Percentiles rank a stretch among this genome's conserved stretches.
These are phyloP conservation scores for Auriculariales sp. DNA, from an alignment of 768 basidiomycete species.

Conservation along the genomic window DNA sequence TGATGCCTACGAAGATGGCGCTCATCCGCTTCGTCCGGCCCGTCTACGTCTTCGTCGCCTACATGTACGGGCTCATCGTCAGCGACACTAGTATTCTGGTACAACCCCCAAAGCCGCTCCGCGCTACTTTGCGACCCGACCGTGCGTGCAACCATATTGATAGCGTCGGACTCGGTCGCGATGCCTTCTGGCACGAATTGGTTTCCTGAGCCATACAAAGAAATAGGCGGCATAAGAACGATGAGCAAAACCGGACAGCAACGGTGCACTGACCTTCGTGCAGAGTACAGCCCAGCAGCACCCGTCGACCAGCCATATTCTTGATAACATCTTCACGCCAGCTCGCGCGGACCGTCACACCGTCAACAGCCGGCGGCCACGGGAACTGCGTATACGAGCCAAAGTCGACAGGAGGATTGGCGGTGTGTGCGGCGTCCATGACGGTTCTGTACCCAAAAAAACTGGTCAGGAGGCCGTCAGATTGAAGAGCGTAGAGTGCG, in stretches of 20 bases:
- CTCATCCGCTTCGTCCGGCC: no score
- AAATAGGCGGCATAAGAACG: no score
- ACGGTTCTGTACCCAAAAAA: no score
- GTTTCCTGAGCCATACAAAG: no score
- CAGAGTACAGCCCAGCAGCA: constrained; percentile 17
- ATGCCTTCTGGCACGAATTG: not conserved
- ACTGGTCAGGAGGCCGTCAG: constrained; percentile 22
- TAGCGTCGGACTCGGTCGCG: not conserved
- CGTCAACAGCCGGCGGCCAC: not conserved
- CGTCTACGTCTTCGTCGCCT: no score
- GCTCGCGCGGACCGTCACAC: not conserved
- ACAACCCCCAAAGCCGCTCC: not conserved
- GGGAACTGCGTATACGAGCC: not conserved
- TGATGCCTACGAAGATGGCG: no score
- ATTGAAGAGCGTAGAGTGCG: no score
- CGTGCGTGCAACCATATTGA: not conserved
- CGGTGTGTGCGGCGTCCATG: no score
- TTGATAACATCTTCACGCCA: not conserved
- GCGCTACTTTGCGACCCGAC: not conserved
- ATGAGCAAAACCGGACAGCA: no score
- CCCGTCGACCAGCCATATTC: not conserved
- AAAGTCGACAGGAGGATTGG: not conserved
- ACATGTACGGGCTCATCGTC: not conserved
- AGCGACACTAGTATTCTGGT: not conserved
- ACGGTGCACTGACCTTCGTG: constrained; percentile 33